Conservation (phyloP, 805 yeast species). For the Lipomyces mesembrius region DNA sequence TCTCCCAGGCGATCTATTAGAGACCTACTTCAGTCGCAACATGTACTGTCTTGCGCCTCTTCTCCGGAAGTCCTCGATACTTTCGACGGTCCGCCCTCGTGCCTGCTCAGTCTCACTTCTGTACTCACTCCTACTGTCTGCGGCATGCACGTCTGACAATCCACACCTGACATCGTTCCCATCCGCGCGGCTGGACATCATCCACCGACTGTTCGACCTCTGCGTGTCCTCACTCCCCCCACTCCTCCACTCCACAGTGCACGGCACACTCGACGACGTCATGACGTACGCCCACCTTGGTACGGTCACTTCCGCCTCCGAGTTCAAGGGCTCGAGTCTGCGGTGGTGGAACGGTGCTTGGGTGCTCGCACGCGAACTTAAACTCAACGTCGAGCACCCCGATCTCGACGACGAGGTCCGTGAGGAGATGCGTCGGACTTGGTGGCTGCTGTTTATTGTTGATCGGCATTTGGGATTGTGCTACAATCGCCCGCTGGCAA, state of each 20-base stretch:
- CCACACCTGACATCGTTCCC: constrained; percentile 42
- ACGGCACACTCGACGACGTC: constrained; percentile 43
- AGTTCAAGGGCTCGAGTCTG: constrained; percentile 43
- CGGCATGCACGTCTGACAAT: constrained; percentile 44
- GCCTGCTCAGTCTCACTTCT: constrained; percentile 39
- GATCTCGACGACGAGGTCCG: constrained; percentile 42
- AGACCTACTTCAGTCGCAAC: constrained; percentile 41
- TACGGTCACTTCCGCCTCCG: constrained; percentile 45
- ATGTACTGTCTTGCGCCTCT: constrained; percentile 42
- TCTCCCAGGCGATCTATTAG: constrained; percentile 41
- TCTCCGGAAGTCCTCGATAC: constrained; percentile 40
- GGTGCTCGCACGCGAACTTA: constrained; percentile 43
- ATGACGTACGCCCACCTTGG: constrained; percentile 44
- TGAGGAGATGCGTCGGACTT: constrained; percentile 51
- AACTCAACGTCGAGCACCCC: constrained; percentile 41
- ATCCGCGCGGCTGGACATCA: constrained; percentile 40
- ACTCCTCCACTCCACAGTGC: constrained; percentile 35
- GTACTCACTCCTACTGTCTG: constrained; percentile 41
- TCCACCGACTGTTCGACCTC: constrained; percentile 40
- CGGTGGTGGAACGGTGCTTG: constrained; percentile 45
- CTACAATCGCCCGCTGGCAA: constrained; percentile 45
- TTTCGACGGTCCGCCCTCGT: constrained; percentile 35
- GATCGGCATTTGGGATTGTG: constrained; percentile 50
- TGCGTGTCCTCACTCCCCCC: constrained; percentile 40
- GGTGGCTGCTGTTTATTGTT: constrained; percentile 51